A percentile compares a stretch with the other conserved stretches of the same genome.
Evolutionary conservation across 179 eudicot genomes (phyloP).

Genomic region (Nepenthes alata): DNA sequence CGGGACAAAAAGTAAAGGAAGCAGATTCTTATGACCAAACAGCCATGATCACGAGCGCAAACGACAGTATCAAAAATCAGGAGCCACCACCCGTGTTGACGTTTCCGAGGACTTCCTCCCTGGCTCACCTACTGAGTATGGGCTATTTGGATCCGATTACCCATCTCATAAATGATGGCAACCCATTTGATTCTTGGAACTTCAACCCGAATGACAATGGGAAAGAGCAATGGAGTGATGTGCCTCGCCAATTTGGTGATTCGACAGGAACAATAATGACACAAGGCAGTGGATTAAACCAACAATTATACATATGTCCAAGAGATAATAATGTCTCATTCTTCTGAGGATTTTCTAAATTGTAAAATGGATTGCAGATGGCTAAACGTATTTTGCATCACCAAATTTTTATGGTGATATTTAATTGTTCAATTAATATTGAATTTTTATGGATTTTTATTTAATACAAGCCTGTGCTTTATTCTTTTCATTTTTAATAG

Average conservation of each 20-base stretch:
- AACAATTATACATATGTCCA: too few relatives aligned
- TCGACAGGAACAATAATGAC: neutral
- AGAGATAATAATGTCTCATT: too few relatives aligned
- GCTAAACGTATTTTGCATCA: too few relatives aligned
- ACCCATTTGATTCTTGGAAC: neutral
- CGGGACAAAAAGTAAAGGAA: neutral
- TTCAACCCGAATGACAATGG: neutral
- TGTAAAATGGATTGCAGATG: too few relatives aligned
- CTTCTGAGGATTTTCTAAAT: too few relatives aligned
- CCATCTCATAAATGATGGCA: neutral
- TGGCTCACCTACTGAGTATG: neutral
- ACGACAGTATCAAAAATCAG: neutral
- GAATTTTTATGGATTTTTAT: too few relatives aligned
- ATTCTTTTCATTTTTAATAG: too few relatives aligned
- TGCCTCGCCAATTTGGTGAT: neutral
- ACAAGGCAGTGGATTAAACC: too few relatives aligned
- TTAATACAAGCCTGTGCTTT: too few relatives aligned
- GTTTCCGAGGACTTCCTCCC: neutral
- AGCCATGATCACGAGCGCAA: neutral
- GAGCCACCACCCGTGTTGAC: neutral
- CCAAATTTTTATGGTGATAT: too few relatives aligned
- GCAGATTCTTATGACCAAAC: neutral
- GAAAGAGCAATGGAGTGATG: neutral
- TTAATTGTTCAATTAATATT: too few relatives aligned
- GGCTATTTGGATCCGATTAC: neutral